A percentile compares a stretch with the other conserved stretches of the same genome.
phyloP scores from a whole-genome alignment of 352 stramenopile genomes.

The Phytophthora cajani region DNA sequence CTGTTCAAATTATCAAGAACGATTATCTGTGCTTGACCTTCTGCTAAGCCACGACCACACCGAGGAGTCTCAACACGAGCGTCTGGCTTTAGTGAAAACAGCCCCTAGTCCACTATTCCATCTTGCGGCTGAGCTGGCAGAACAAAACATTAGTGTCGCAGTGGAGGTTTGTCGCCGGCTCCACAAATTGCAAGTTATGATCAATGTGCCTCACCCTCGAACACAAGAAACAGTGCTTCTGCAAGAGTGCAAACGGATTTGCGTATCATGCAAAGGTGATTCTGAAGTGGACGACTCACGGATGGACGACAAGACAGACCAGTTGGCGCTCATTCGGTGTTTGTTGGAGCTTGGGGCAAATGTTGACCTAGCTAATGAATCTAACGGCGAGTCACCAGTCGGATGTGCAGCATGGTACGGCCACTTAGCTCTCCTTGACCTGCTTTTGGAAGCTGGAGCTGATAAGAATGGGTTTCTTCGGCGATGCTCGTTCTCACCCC shows the following conservation, averaged over 20 bases:
- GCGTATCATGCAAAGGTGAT: constrained; percentile 6
- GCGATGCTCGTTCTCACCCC: constrained; percentile 54
- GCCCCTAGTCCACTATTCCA: constrained; percentile 47
- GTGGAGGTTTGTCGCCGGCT: constrained; percentile 60
- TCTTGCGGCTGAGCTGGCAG: constrained; percentile 50
- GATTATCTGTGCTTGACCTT: constrained; percentile 28
- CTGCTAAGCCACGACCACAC: constrained; percentile 11
- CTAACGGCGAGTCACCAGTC: constrained; percentile 60
- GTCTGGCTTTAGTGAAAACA: constrained; percentile 29
- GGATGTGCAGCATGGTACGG: constrained; percentile 60
- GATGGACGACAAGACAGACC: constrained; percentile 10
- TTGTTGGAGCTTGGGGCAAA: constrained; percentile 67
- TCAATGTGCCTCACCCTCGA: constrained; percentile 50
- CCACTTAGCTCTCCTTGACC: constrained; percentile 49
- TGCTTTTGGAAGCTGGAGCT: constrained; percentile 59
- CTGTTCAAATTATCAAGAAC: constrained; percentile 22
- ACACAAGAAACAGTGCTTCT: constrained; percentile 57
- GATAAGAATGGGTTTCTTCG: constrained; percentile 45
- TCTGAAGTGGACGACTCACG: not conserved
- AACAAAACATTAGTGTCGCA: constrained; percentile 54
- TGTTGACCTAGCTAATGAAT: constrained; percentile 53
- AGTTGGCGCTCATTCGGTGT: constrained; percentile 49
- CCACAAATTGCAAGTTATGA: constrained; percentile 47
- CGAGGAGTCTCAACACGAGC: not conserved
- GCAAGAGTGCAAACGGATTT: constrained; percentile 68